A percentile compares a stretch with the other conserved stretches of the same genome.
phyloP scores from a whole-genome alignment of 306 rosid genomes.

The Citrullus mucosospermus region DNA sequence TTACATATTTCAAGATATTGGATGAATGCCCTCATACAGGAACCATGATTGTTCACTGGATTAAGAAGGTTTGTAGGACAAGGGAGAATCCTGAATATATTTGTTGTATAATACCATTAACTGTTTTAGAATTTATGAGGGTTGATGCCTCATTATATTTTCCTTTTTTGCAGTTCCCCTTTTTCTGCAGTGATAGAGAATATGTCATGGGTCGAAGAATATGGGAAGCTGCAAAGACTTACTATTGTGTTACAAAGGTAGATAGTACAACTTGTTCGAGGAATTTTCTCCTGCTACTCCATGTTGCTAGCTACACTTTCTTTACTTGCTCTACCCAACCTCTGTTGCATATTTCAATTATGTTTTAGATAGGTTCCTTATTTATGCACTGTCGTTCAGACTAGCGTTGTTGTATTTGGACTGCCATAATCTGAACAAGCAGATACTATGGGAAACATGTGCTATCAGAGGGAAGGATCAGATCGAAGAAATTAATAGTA shows the following conservation, averaged over 20 bases:
- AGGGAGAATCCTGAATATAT: background rate
- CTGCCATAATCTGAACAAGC: background rate
- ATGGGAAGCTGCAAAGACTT: constrained; percentile 87
- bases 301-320: background rate
- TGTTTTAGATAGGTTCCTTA: background rate
- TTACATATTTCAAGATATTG: constrained; percentile 52
- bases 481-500: background rate
- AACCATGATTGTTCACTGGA: constrained; percentile 76
- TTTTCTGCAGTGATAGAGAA: constrained; percentile 98
- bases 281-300: background rate
- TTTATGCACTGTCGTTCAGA: background rate
- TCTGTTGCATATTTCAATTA: background rate
- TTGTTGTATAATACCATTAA: background rate
- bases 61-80: constrained; percentile 67
- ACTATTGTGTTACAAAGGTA: constrained; percentile 95
- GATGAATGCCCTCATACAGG: constrained; percentile 77
- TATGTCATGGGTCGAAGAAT: constrained; percentile 90
- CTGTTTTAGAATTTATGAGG: constrained; percentile 8
- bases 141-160: constrained; percentile 14
- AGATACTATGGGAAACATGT: background rate
- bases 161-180: constrained; percentile 64
- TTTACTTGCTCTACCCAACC: background rate
- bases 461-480: background rate
- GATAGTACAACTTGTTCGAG: background rate
- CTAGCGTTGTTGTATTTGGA: background rate